phyloP scores from a whole-genome alignment of 805 yeast species.

The Candida boidinii region DNA sequence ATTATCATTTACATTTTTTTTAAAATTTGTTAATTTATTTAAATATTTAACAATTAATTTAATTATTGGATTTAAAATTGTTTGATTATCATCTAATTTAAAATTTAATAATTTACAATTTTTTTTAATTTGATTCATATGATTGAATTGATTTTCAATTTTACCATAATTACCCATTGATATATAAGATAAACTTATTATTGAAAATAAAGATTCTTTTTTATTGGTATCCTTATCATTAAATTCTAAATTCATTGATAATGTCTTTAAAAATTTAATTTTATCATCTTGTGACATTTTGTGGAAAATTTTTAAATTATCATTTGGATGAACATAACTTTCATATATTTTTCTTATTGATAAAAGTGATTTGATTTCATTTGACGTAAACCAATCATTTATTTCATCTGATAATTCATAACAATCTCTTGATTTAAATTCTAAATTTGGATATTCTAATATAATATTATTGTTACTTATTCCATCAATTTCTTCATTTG shows the following conservation, averaged over 20 bases:
- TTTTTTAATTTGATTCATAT: background rate
- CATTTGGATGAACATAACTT: too few species aligned
- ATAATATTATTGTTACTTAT: conserved; percentile 24
- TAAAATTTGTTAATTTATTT: conserved; percentile 11
- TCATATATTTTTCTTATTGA: conserved; percentile 8
- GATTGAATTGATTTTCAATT: background rate
- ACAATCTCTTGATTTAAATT: conserved; percentile 32
- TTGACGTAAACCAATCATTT: conserved; percentile 28
- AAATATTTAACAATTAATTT: conserved; percentile 8
- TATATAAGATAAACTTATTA: conserved; percentile 3
- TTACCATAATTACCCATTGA: conserved; percentile 7
- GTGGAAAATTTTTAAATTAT: background rate
- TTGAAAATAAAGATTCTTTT: conserved; percentile 1
- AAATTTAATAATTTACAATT: background rate
- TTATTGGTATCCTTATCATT: conserved; percentile 1
- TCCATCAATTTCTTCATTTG: conserved; percentile 23
- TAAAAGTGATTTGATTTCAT: conserved; percentile 19
- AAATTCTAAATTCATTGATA: background rate
- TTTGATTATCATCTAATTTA: background rate
- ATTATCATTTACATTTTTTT: conserved; percentile 10
- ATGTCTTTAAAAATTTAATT: background rate
- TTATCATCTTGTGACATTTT: background rate
- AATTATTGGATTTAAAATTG: conserved; percentile 8
- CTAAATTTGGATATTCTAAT: conserved; percentile 31
- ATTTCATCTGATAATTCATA: conserved; percentile 30